Conservation (phyloP, 169 alveolate species). For the Plasmodium vinckei region DNA sequence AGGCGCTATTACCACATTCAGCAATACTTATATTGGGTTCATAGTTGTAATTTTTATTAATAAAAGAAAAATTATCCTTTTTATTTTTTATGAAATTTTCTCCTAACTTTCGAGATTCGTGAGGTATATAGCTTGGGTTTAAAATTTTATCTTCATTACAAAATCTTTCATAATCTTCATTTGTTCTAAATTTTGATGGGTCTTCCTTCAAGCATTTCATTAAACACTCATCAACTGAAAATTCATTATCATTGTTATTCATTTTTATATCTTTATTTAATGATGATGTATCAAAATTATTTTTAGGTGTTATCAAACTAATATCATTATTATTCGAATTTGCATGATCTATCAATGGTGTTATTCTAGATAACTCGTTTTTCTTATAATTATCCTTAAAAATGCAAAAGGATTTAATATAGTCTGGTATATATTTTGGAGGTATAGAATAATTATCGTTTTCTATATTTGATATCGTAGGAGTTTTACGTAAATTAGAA, state of each 20-base stretch:
- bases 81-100: slow-evolving; percentile 43
- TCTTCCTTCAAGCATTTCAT: slow-evolving; percentile 55
- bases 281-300: slow-evolving; percentile 6
- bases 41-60: slow-evolving; percentile 14
- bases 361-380: slow-evolving; percentile 16
- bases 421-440: slow-evolving; percentile 5
- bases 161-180: slow-evolving; percentile 71
- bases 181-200: slow-evolving; percentile 43
- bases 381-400: slow-evolving; percentile 17
- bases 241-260: slow-evolving; percentile 47
- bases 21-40: slow-evolving; percentile 30
- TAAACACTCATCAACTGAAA: slow-evolving; percentile 51
- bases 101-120: slow-evolving; percentile 53
- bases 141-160: slow-evolving; percentile 70
- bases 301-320: slow-evolving; percentile 16
- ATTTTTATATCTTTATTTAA: slow-evolving; percentile 44
- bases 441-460: slow-evolving; percentile 7
- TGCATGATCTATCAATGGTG: slow-evolving; percentile 23
- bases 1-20: slow-evolving; percentile 67
- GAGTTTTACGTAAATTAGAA: slow-evolving; percentile 45
- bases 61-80: slow-evolving; percentile 25
- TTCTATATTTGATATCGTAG: slow-evolving; percentile 49
- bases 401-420: slow-evolving; percentile 27
- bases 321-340: slow-evolving; percentile 8
- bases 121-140: slow-evolving; percentile 49